Base-by-base conservation (phyloP, 129 eudicot species). In the Rutidosis leptorrhynchoides region DNA sequence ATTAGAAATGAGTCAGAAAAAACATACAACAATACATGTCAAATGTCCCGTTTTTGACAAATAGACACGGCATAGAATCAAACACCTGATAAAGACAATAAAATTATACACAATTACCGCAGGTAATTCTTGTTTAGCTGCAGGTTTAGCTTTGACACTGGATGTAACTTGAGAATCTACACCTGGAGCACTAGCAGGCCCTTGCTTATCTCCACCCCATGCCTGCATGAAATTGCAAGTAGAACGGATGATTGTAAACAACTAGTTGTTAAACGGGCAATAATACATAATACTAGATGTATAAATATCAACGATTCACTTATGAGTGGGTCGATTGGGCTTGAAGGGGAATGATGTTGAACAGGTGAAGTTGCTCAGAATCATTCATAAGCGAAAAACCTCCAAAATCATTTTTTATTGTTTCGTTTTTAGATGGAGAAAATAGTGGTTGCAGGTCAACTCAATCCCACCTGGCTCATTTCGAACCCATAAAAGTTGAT, bases 71-170 rank as follows among this genome's bases (percentile, higher is more conserved):
- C n/a, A n/a, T n/a, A n/a, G 15, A 20, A 26, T 46, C 24, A 71
- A 48, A 33, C 29, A 61, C 70, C 58, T 49, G 27, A 84, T 17
- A 26, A n/a, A 29, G 26, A 30, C 16, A 3, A 12, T 43, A 49
- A 68, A 67, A 80, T 43, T 6, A 62, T 54, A 32, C 8, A 21
- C 22, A 33, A 55, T 67, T 48, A 84, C 90, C 88, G 64, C 93
- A 3, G 95, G 99, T 51, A 86, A 80, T 76, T 81, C 96, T 71
- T 67, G 81, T 74, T 84, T 85, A 17, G 77, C 89, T 49, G 74
- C 70, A 63, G 86, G 75, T 80, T 77, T 77, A 68, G 67, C 76
- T 46, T 84, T 84, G 0, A 46, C 58, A 29, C 75, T 80, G 57
- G 83, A 59, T 74, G 62, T 37, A 69, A 69, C 73, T 68, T 77